A percentile compares a stretch with the other conserved stretches of the same genome.
These are phyloP conservation scores for Gaeumannomyces tritici DNA, from an alignment of 2,329 filamentous ascomycete genomes.

Conservation along the genomic window DNA sequence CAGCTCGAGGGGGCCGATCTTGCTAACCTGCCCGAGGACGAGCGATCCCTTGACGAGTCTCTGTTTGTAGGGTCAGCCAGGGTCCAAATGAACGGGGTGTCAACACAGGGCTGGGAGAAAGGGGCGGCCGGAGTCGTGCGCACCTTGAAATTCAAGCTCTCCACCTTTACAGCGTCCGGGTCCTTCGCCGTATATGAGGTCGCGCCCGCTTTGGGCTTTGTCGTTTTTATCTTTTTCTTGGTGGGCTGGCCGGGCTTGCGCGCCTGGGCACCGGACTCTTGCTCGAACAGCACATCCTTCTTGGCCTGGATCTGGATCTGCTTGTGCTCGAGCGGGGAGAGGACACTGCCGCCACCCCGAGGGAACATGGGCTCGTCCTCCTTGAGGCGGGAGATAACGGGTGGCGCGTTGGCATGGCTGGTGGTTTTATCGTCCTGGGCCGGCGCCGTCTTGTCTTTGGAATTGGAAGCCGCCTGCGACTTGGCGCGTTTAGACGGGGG, in stretches of 20 bases:
- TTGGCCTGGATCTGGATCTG: constrained; percentile 92
- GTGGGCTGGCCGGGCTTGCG: constrained; percentile 31
- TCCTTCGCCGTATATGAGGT: constrained; percentile 28
- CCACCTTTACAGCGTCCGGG: constrained; percentile 59
- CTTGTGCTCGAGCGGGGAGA: constrained; percentile 92
- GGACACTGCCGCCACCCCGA: constrained; percentile 78
- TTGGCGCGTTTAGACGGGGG: constrained; percentile 39
- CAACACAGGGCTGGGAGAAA: too few species aligned
- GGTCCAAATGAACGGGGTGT: background rate
- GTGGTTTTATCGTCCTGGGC: constrained; percentile 11
- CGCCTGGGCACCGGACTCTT: constrained; percentile 47
- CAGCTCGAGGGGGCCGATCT: constrained; percentile 72
- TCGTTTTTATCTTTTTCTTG: constrained; percentile 42
- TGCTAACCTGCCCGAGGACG: constrained; percentile 76
- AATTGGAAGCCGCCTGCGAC: constrained; percentile 22
- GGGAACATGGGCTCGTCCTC: constrained; percentile 89
- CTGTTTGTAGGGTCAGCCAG: constrained; percentile 30
- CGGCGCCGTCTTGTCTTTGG: constrained; percentile 19
- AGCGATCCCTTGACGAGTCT: constrained; percentile 77
- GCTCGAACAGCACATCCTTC: constrained; percentile 83
- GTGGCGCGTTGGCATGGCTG: constrained; percentile 16
- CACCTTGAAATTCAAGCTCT: constrained; percentile 86
- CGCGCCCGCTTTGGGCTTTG: constrained; percentile 44
- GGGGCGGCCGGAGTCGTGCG: constrained; percentile 10
- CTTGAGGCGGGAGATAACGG: constrained; percentile 38